Evolutionary conservation across 352 stramenopile species (phyloP), one percentile per base, ranked within the genome.

Genomic region (Pelagophyceae sp.): DNA sequence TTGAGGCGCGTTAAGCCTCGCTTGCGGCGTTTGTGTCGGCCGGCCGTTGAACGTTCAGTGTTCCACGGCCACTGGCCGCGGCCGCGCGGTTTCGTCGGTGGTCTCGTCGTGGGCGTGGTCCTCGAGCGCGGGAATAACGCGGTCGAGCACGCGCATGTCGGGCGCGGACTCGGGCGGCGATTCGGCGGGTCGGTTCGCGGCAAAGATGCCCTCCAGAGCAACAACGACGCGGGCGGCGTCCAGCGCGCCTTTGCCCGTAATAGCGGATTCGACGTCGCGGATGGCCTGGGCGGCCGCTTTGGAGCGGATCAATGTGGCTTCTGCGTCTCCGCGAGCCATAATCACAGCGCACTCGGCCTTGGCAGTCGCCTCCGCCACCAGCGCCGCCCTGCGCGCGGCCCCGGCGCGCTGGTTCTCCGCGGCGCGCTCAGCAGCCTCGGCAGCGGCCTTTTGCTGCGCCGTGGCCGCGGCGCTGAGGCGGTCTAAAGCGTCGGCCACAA

Each of bases 401-500:
- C 11, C 45, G 45, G 45, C 45, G 45, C 11, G 11, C 23, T 54
- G 11, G 11, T 54, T 54, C 45, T 11, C 45, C 23, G 45, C 27
- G 15, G 58, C 58, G 27, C 11, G 5, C 11, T 6, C 64, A 38
- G 15, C 58, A 6, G 58, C 23, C 58, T 67, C 58, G 58, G 58
- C 58, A 15, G 15, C 29, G 23, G 58, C 35, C 29, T 77, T 11
- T 17, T 33, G 37, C 23, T 58, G 72, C 37, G 20, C 3, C 3
- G 45, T 31, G 17, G 72, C 72, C 19, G 72, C 50, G 3, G 33
- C 29, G 37, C 45, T 50, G 32, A 65, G 72, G 32, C 37, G 38
- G 45, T 77, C 72, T 50, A 77, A 72, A 11, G 72, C 72, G 6
- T 60, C n/a, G 32, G 60, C 33, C 1, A 77, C 64, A n/a, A 50